Base-by-base conservation (phyloP, 148 eudicot species). In the Fagopyrum tataricum region DNA sequence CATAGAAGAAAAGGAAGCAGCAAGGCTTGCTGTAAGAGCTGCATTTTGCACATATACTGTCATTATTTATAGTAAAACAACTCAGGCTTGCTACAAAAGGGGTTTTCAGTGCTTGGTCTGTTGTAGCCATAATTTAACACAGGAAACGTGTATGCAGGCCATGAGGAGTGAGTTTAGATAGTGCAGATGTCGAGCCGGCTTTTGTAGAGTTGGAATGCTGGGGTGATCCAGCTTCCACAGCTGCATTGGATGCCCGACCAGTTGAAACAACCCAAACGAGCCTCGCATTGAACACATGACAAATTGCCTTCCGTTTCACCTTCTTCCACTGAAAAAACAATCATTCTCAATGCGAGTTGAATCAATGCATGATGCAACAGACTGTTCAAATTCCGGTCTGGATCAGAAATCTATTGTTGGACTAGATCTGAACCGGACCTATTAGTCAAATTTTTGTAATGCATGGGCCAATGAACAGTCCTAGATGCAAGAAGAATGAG, bases 161-260 rank as follows among this genome's bases (percentile, higher is more conserved):
- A 46, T 9, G 13, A 6, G 1, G 0, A 62, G 51, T 40, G 44
- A 23, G 56, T 72, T 31, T 82, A 88, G 66, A 86, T 43, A 18
- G 87, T 88, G 81, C 89, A 88, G 77, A 85, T 76, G 74, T 92
- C 96, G 44, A 90, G 86, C 51, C 84, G 84, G 73, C 94, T 79
- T 81, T 90, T 93, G 67, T 94, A 96, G 72, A 94, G 96, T 82
- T 94, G 98, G 73, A 94, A 94, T 31, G 91, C 98, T 0, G 98
- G 98, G 46, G 98, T 94, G 59, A 94, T 87, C 98, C 98, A 94
- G 73, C 96, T 91, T 61, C 97, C 97, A 15, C 98, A 94, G 70
- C 89, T 91, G 85, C 98, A 94, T 76, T 94, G 98, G 64, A 86
- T 84, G 69, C 98, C 98, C 7, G 93, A 85, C 98, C 98, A 94